phyloP scores from a whole-genome alignment of 352 stramenopile genomes.

The Globisporangium lucens region DNA sequence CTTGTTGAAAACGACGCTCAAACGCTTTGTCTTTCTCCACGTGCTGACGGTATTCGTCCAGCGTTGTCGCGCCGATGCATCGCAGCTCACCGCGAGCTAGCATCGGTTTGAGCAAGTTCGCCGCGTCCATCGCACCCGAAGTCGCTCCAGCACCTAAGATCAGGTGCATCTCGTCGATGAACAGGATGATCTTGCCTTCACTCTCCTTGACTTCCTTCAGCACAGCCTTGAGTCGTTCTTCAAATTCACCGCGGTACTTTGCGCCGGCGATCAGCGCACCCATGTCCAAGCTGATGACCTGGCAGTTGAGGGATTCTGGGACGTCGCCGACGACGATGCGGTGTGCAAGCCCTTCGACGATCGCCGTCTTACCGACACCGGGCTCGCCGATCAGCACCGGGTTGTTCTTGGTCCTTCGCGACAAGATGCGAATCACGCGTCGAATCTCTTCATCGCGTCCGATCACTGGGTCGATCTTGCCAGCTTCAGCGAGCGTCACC shows the following conservation, averaged over 20 bases:
- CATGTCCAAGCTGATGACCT: constrained; percentile 95
- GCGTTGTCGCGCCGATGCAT: constrained; percentile 97
- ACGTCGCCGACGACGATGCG: constrained; percentile 96
- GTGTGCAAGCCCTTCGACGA: constrained; percentile 94
- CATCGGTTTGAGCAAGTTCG: constrained; percentile 98
- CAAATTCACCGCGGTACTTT: constrained; percentile 99
- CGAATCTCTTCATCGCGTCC: constrained; percentile 97
- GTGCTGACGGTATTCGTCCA: constrained; percentile 97
- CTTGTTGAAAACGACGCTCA: constrained; percentile 97
- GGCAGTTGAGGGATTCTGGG: constrained; percentile 89
- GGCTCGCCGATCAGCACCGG: constrained; percentile 95
- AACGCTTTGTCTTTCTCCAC: constrained; percentile 99
- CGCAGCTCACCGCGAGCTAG: constrained; percentile 94
- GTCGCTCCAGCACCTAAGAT: constrained; percentile 94
- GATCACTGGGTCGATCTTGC: constrained; percentile 98
- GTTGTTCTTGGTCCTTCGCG: constrained; percentile 98
- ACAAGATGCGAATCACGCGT: constrained; percentile 94
- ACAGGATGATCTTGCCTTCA: constrained; percentile 97
- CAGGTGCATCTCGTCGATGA: constrained; percentile 98
- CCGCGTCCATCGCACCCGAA: constrained; percentile 94
- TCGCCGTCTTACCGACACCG: constrained; percentile 97
- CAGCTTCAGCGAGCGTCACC: constrained; percentile 86
- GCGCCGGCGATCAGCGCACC: constrained; percentile 95
- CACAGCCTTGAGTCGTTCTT: constrained; percentile 96
- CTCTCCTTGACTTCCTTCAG: constrained; percentile 93